Conservation (phyloP, 78 protist species). For the Blattamonas nauphoetae region DNA sequence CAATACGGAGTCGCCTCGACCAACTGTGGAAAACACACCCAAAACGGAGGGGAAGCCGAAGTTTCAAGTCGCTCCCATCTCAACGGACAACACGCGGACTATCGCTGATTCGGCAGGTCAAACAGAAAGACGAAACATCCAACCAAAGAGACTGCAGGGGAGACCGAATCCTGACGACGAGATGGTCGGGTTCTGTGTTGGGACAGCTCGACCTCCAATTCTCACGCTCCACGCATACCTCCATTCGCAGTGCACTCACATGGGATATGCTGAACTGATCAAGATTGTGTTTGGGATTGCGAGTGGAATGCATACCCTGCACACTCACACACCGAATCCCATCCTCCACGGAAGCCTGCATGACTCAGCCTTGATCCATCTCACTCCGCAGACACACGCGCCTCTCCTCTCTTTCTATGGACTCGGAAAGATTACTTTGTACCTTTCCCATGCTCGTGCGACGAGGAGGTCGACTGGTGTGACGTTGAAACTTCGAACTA, state of each 20-base stretch:
- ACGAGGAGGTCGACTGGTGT: too few species aligned
- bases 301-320: neutral
- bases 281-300: neutral
- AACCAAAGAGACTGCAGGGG: too few species aligned
- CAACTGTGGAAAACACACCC: too few species aligned
- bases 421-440: neutral
- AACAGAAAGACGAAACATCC: too few species aligned
- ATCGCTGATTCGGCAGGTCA: too few species aligned
- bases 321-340: neutral
- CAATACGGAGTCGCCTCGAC: too few species aligned
- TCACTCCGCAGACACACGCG: neutral
- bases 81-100: too few species aligned
- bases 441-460: too few species aligned
- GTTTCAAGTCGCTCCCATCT: too few species aligned
- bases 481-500: too few species aligned
- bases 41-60: too few species aligned
- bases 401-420: neutral
- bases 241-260: neutral
- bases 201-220: neutral
- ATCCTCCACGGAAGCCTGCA: neutral
- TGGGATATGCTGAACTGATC: neutral
- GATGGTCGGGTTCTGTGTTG: neutral
- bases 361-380: neutral
- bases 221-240: neutral
- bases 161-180: too few species aligned